Conservation (phyloP, 176 grass and related monocot genomes). For the Eragrostis nindensis region DNA sequence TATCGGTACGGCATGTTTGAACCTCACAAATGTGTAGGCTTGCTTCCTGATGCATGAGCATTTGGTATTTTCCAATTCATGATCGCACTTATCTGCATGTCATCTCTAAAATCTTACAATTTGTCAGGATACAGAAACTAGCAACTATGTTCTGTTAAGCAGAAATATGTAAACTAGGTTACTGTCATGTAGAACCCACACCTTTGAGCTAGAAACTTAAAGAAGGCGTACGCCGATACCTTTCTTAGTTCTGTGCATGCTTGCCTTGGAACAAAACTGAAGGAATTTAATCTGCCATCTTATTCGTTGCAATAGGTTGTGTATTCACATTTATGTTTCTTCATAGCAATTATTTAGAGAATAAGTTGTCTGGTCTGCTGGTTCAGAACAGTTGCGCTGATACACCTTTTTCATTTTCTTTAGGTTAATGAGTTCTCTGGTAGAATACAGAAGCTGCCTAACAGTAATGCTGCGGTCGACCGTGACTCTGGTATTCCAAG, state of each 20-base stretch:
- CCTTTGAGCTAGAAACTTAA: constrained; percentile 8
- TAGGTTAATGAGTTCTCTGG: constrained; percentile 94
- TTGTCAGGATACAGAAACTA: constrained; percentile 11
- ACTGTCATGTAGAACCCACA: constrained; percentile 11
- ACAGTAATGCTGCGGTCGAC: constrained; percentile 58
- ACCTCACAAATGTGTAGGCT: background rate
- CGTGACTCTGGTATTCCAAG: constrained; percentile 61
- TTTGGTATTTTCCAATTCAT: background rate
- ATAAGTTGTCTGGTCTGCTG: constrained; percentile 12
- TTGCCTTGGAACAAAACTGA: constrained; percentile 11
- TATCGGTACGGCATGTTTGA: constrained; percentile 1
- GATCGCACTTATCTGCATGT: background rate
- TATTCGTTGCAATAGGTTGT: constrained; percentile 7
- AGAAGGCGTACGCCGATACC: background rate
- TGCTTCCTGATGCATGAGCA: background rate
- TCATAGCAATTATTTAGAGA: constrained; percentile 32
- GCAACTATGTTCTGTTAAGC: constrained; percentile 22
- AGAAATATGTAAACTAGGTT: constrained; percentile 11
- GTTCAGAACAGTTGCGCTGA: constrained; percentile 25
- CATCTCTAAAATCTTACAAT: background rate
- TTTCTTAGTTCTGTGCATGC: constrained; percentile 8
- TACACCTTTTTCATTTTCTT: background rate
- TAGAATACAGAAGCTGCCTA: constrained; percentile 89
- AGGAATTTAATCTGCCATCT: constrained; percentile 15
- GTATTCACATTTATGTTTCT: constrained; percentile 30